Base-by-base conservation (phyloP, 2,329 filamentous ascomycete species). In the Bertia moriformis region DNA sequence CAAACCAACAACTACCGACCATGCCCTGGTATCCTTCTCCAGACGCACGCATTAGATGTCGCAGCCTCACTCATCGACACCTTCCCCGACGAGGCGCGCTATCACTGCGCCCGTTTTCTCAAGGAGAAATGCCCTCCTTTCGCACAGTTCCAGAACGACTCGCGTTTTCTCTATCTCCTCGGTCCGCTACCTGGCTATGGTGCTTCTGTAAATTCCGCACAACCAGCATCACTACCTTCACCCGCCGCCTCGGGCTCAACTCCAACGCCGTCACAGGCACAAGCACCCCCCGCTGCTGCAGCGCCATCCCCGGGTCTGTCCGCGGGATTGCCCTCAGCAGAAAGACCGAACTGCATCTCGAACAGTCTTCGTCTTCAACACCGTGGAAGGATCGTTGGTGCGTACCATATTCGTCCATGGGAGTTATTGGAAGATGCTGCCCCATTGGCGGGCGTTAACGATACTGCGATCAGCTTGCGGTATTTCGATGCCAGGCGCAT, bases 381-480 rank as follows among this genome's bases (percentile, higher is more conserved):
- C 20, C 53, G 53, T 19, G 57, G 57, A 7, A 53, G 54, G 17
- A 42, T 51, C 4, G 42, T 56, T 22, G 58, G 57, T 2, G 44
- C 55, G 2, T 61, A 54, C 38, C 52, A 53, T 2, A 44, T 59
- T 7, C 56, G 56, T 17, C 55, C 55, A 19, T 65, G 61, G 61
- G 61, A 65, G 42, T 53, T 63, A 41, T 51, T 65, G 18, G 59
- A 61, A 44, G 61, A 63, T 41, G 56, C 61, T 10, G 60, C 61
- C 14, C 61, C 61, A 2, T 53, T 62, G 14, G 46, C 58, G 17
- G 59, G 60, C 18, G 48, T 51, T n/a, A 65, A 65, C 42, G 61
- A 65, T 42, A 64, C 61, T 3, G 59, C 60, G 15, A 47, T 65
- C 20, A 61, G 55, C 39, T 43, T 65, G 33, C 50, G 55, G 15